Evolutionary conservation across 2,329 filamentous ascomycete genomes (phyloP).

Genomic region (Fusarium sp.): DNA sequence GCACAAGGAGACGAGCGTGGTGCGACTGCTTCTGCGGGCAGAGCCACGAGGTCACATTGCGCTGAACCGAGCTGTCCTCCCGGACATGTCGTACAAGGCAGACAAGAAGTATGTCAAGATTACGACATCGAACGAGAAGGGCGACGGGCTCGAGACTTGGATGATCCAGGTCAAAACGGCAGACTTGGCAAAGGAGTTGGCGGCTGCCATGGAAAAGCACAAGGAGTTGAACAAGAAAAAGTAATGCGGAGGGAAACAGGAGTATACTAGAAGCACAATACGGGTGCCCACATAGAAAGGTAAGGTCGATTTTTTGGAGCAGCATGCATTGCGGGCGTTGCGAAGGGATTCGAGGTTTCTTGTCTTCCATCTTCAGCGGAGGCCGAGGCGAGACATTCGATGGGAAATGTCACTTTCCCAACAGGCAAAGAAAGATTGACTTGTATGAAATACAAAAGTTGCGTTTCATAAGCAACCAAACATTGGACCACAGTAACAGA

Average conservation of each 20-base stretch:
- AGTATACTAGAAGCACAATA: conserved; percentile 43
- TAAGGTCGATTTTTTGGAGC: conserved; percentile 36
- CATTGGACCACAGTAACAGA: not conserved
- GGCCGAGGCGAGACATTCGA: conserved; percentile 5
- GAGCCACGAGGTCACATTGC: conserved; percentile 80
- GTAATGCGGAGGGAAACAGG: conserved; percentile 44
- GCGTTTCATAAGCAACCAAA: conserved; percentile 18
- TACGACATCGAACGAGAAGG: conserved; percentile 67
- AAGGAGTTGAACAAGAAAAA: conserved; percentile 69
- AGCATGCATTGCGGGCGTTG: conserved; percentile 45
- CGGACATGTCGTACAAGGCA: conserved; percentile 71
- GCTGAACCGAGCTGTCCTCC: conserved; percentile 76
- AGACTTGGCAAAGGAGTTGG: conserved; percentile 67
- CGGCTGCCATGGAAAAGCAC: conserved; percentile 63
- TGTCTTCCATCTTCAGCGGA: conserved; percentile 13
- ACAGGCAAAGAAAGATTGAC: conserved; percentile 40
- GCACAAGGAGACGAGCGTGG: conserved; percentile 75
- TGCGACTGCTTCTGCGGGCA: conserved; percentile 78
- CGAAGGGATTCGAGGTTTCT: conserved; percentile 37
- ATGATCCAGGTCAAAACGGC: conserved; percentile 77
- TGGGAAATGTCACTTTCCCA: conserved; percentile 11
- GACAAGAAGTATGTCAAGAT: conserved; percentile 72
- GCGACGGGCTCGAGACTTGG: conserved; percentile 75
- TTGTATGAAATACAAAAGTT: conserved; percentile 42
- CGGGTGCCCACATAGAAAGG: conserved; percentile 44